Evolutionary conservation across 2,329 filamentous ascomycete species (phyloP).

Genomic region (Arthrinium phaeospermum): DNA sequence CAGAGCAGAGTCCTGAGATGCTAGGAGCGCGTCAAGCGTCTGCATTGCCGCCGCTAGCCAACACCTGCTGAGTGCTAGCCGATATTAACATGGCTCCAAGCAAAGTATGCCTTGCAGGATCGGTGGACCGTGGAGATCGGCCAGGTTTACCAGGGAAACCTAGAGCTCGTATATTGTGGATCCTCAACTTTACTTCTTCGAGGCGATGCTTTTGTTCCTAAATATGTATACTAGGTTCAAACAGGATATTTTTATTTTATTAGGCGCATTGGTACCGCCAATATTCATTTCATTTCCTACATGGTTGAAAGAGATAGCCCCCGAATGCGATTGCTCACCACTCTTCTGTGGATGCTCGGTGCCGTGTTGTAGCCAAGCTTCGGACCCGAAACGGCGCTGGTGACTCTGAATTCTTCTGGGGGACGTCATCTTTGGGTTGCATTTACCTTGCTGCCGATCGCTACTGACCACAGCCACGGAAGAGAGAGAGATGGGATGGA

Average conservation of each 20-base stretch:
- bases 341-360: not conserved
- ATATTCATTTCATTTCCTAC: not conserved
- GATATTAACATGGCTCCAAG: not conserved
- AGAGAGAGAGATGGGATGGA: not conserved
- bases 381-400: not conserved
- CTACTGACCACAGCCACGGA: not conserved
- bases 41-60: not conserved
- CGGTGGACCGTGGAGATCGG: not conserved
- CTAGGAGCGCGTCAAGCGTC: not conserved
- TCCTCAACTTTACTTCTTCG: constrained; percentile 2
- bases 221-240: not conserved
- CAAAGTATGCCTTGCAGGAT: not conserved
- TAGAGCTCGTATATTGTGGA: constrained; percentile 1
- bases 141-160: not conserved
- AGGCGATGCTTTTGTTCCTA: not conserved
- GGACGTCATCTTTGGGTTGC: not conserved
- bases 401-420: not conserved
- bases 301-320: not conserved
- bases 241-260: not conserved
- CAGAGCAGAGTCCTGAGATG: not conserved
- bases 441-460: not conserved
- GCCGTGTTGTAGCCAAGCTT: not conserved
- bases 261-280: not conserved
- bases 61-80: not conserved
- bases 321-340: not conserved